Base-by-base conservation (phyloP, 257 asterid genomes). In the Striga asiatica region DNA sequence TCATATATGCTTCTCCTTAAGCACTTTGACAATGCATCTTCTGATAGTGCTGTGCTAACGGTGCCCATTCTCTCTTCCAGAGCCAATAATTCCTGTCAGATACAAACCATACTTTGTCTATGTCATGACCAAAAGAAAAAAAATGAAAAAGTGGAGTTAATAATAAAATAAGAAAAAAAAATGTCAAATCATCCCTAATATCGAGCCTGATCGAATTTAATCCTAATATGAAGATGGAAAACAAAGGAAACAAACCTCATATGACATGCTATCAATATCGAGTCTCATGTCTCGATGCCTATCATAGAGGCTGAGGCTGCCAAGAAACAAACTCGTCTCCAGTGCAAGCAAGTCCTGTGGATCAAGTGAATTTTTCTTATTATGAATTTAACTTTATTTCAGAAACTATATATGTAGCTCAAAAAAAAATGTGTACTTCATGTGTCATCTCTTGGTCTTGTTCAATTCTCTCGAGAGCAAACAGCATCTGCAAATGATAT, bases 211-310 rank as follows among this genome's bases (percentile, higher is more conserved):
- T n/a, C n/a, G n/a, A n/a, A n/a, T n/a, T n/a, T n/a, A n/a, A n/a
- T n/a, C n/a, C n/a, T n/a, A n/a, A n/a, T n/a, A n/a, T n/a, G n/a
- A n/a, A n/a, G n/a, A n/a, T n/a, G n/a, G n/a, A n/a, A n/a, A n/a
- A n/a, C n/a, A n/a, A n/a, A n/a, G n/a, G n/a, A 62, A 59, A 24
- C 73, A 4, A 56, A 91, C 98, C 95, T 91, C 98, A 10, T 91
- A 91, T 9, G 96, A 81, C 98, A 91, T 91, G 84, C 66, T 76
- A 74, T 91, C 96, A 14, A 91, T 91, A 66, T 91, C 95, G 62
- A 91, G 62, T 62, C 98, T 81, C 95, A 91, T 75, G 57, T 75
- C 95, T 32, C 89, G 75, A 68, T 91, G 96, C 63, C 78, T 92
- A 65, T 87, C 98, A 51, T 80, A 73, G 56, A 81, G 77, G 77